Conservation (phyloP, 257 asterid species). For the Verbascum thapsus region DNA sequence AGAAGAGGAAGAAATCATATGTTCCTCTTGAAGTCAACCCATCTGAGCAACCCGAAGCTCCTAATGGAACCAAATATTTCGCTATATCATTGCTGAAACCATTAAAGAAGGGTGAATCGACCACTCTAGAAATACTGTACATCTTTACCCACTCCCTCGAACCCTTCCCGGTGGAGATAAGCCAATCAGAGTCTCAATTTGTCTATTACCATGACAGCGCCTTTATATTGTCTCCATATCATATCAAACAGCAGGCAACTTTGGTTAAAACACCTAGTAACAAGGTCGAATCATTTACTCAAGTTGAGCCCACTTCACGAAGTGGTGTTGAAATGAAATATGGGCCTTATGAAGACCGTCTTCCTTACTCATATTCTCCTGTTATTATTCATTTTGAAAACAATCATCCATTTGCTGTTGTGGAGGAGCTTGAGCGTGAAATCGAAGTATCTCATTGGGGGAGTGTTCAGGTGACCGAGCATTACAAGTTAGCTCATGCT, state of each 20-base stretch:
- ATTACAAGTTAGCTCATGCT: slow-evolving; percentile 76
- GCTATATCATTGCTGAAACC: slow-evolving; percentile 60
- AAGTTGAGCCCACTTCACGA: slow-evolving; percentile 67
- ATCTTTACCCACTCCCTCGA: slow-evolving; percentile 81
- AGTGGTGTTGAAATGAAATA: slow-evolving; percentile 77
- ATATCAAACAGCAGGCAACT: slow-evolving; percentile 73
- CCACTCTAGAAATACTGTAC: slow-evolving; percentile 70
- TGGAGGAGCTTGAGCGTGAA: slow-evolving; percentile 99
- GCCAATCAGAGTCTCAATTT: slow-evolving; percentile 91
- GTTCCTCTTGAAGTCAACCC: slow-evolving; percentile 70
- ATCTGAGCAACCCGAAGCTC: slow-evolving; percentile 54
- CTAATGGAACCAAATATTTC: slow-evolving; percentile 73
- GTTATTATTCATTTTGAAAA: slow-evolving; percentile 80
- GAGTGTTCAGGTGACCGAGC: slow-evolving; percentile 85
- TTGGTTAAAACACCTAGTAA: slow-evolving; percentile 69
- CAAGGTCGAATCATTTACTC: slow-evolving; percentile 88
- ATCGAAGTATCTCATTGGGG: slow-evolving; percentile 99
- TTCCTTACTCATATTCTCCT: slow-evolving; percentile 74
- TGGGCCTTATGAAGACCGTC: slow-evolving; percentile 73
- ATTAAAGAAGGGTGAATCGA: slow-evolving; percentile 62
- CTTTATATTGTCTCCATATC: slow-evolving; percentile 78
- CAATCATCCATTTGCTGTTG: slow-evolving; percentile 89
- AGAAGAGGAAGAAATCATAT: slow-evolving; percentile 79
- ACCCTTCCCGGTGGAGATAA: slow-evolving; percentile 89
- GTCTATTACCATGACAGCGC: slow-evolving; percentile 97